Base-by-base conservation (phyloP, 495 filamentous ascomycete species). In the Penicillium robsamsonii region DNA sequence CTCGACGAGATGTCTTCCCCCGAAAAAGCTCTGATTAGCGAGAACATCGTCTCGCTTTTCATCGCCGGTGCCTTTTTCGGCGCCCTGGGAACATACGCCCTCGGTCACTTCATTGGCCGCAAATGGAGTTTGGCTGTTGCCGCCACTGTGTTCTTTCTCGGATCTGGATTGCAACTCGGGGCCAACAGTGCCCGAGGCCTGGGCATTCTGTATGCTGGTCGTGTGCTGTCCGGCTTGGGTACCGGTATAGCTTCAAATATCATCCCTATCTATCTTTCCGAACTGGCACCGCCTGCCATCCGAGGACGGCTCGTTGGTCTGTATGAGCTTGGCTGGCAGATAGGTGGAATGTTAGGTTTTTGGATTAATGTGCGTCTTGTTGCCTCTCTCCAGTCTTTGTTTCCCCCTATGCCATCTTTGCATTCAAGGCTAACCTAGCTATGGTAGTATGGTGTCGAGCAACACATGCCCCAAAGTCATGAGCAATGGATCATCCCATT, bases 261-360 rank as follows among this genome's bases (percentile, higher is more conserved):
- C 46, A 87, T 89, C 31, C 90, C 90, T 5, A 84, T 92, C 22
- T 93, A 93, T 63, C 85, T 89, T 53, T 81, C 89, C 35, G 90
- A 94, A 68, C 81, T 92, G 52, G 81, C 89, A 5, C 89, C 87
- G 17, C 87, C 88, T 57, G 86, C 89, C 55, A 90, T 89, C 61
- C 84, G 90, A 54, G 90, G 90, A 31, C 81, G 89, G 17, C 79
- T 94, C 22, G 87, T 93, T 48, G 85, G 86, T 60, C 75, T 91
- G 25, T 91, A 87, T 62, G 86, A 90, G 68, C 70, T 89, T 38
- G 84, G 85, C 11, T 89, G 85, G 83, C 87, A 90, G 68, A 76
- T 87, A 61, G 87, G 86, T 45, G 86, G 86, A 13, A 70, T 91
- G 24, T 79, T 87, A n/a, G 87, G 87, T 4, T 90, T 89, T 61